Conservation (phyloP, 2,329 filamentous ascomycete species). For the Hypomyces perniciosus region DNA sequence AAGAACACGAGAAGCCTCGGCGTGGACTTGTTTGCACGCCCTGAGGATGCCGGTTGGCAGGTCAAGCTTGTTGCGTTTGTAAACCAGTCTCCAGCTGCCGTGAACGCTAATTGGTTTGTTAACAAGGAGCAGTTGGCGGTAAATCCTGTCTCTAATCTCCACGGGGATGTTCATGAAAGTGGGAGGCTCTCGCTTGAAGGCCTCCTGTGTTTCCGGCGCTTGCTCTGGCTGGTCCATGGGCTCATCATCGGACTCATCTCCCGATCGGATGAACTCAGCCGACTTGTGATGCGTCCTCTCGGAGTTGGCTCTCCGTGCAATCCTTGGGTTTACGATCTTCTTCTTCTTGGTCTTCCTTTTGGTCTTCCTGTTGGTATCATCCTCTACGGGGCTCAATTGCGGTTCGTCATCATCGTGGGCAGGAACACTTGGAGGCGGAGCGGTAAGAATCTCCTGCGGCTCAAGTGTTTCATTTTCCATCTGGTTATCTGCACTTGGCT, state of each 20-base stretch:
- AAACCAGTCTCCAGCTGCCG: conserved; percentile 29
- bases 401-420: neutral
- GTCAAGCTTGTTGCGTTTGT: conserved; percentile 21
- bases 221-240: neutral
- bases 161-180: conserved; percentile 19
- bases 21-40: conserved; percentile 27
- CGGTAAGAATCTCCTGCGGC: neutral
- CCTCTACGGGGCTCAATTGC: neutral
- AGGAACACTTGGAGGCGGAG: neutral
- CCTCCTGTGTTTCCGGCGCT: neutral
- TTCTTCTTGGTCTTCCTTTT: neutral
- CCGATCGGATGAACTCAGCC: neutral
- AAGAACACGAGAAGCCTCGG: conserved; percentile 36
- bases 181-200: neutral
- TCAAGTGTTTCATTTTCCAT: neutral
- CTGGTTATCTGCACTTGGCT: neutral
- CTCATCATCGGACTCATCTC: neutral
- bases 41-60: conserved; percentile 34
- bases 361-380: neutral
- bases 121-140: conserved; percentile 26
- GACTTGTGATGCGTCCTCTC: too few relatives aligned
- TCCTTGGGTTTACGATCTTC: neutral
- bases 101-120: conserved; percentile 28
- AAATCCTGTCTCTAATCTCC: conserved; percentile 28
- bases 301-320: neutral